Evolutionary conservation across 2,329 filamentous ascomycete genomes (phyloP).

Genomic region (Phyllosticta citrichinensis): DNA sequence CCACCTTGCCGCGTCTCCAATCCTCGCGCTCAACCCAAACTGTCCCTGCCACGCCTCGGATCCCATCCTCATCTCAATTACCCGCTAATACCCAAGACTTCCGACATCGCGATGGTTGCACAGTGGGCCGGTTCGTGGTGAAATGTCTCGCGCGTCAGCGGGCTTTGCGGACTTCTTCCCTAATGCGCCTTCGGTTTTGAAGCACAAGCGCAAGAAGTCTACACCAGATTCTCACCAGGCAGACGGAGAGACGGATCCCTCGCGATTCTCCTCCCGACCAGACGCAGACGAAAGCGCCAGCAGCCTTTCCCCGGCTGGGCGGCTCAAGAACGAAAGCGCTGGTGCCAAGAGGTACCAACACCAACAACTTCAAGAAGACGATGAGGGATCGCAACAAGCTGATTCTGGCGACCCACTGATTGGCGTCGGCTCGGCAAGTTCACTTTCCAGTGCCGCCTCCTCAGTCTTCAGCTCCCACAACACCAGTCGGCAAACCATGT

Average conservation of each 20-base stretch:
- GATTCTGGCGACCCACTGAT: slow-evolving; percentile 56
- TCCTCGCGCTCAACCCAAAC: slow-evolving; percentile 8
- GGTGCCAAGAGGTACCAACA: slow-evolving; percentile 13
- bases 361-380: slow-evolving; percentile 12
- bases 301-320: slow-evolving; percentile 10
- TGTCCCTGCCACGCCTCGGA: slow-evolving; percentile 4
- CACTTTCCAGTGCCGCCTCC: slow-evolving; percentile 58
- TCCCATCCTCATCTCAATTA: neutral
- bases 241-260: slow-evolving; percentile 9
- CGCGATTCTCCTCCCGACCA: neutral
- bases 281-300: neutral
- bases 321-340: slow-evolving; percentile 11
- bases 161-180: slow-evolving; percentile 83
- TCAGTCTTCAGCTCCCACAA: slow-evolving; percentile 56
- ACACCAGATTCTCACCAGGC: slow-evolving; percentile 14
- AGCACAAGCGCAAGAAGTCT: slow-evolving; percentile 32
- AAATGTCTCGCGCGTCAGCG: slow-evolving; percentile 68
- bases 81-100: neutral
- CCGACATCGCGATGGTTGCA: slow-evolving; percentile 19
- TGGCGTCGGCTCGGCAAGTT: slow-evolving; percentile 62
- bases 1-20: slow-evolving; percentile 13
- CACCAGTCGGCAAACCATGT: slow-evolving; percentile 38
- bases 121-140: slow-evolving; percentile 15
- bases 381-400: slow-evolving; percentile 49
- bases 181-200: slow-evolving; percentile 57